Percentiles rank a stretch among this genome's conserved stretches.
These are phyloP conservation scores for Trichoderma oligosporum DNA, from an alignment of 2,329 filamentous ascomycete species.

Conservation along the genomic window DNA sequence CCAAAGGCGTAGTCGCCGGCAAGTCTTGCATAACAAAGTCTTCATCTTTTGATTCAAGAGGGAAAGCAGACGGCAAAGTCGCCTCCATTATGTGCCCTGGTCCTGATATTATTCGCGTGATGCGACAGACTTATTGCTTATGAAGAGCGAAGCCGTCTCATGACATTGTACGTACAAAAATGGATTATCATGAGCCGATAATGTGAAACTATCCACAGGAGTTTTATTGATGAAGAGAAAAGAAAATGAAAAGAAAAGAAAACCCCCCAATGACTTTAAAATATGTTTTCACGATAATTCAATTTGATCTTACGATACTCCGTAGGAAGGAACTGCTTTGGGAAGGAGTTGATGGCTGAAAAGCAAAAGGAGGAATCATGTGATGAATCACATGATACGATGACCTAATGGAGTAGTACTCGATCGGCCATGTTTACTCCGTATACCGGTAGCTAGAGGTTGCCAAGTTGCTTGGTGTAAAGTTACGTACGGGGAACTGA, in stretches of 20 bases:
- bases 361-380: slow-evolving; percentile 5
- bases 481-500: too few relatives aligned
- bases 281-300: not conserved
- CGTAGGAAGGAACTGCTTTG: slow-evolving; percentile 4
- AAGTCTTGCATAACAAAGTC: not conserved
- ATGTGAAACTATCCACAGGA: not conserved
- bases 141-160: not conserved
- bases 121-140: slow-evolving; percentile 2
- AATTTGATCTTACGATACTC: not conserved
- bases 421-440: too few relatives aligned
- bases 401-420: too few relatives aligned
- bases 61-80: not conserved
- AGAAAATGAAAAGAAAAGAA: not conserved
- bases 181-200: not conserved
- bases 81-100: slow-evolving; percentile 1
- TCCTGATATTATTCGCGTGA: not conserved
- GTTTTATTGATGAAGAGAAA: not conserved
- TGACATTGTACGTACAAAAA: slow-evolving; percentile 3
- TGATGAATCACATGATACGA: slow-evolving; percentile 14
- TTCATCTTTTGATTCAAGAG: not conserved
- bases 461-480: too few relatives aligned
- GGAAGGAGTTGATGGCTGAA: slow-evolving; percentile 7
- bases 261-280: not conserved
- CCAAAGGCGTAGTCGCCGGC: not conserved
- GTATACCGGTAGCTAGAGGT: too few relatives aligned